Base-by-base conservation (phyloP, 768 basidiomycete species). In the Trametopsis cervina region DNA sequence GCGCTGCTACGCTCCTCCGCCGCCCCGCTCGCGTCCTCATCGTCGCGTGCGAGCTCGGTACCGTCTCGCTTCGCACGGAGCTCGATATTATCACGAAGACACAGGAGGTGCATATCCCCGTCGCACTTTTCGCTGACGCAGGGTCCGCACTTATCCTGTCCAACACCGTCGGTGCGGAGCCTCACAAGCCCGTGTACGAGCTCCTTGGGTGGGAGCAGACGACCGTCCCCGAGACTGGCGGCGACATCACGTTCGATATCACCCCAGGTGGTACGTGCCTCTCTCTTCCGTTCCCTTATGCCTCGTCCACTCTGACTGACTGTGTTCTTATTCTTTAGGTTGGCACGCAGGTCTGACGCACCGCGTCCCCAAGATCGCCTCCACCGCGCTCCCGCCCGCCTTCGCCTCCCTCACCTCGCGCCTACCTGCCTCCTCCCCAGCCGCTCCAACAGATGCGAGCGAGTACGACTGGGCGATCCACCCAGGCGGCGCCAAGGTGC, bases 381-480 rank as follows among this genome's bases (percentile, higher is more conserved):
- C 42, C 17, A 46, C 50, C 7, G 15, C 50, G 21, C 44, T 51
- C 23, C 50, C 50, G 22, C 39, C 50, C 2, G 43, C 46, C 44
- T 51, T 51, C 39, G 45, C 44, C 35, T 51, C 50, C 2, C 38
- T 51, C 2, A 24, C 45, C 23, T 44, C 36, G 2, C 50, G 50
- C 9, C 17, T 42, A 3, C 39, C 50, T 4, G 24, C 20, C 13
- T 33, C 22, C 27, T 11, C 4, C 18, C 11, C 33, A n/a, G n/a
- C 11, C 7, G 2, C 24, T 2, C 26, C 50, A 12, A 36, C 46
- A 21, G 2, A 2, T 3, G 21, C 50, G 4, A 38, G 40, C 17
- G 50, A 51, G 22, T 51, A 46, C 39, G 50, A 51, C 42, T 51
- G 50, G 50, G 50, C 50, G 2, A 22, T 51, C 18, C 50, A 51